phyloP scores from a whole-genome alignment of 2,329 filamentous ascomycete species.

The Leptographium wingfieldii region DNA sequence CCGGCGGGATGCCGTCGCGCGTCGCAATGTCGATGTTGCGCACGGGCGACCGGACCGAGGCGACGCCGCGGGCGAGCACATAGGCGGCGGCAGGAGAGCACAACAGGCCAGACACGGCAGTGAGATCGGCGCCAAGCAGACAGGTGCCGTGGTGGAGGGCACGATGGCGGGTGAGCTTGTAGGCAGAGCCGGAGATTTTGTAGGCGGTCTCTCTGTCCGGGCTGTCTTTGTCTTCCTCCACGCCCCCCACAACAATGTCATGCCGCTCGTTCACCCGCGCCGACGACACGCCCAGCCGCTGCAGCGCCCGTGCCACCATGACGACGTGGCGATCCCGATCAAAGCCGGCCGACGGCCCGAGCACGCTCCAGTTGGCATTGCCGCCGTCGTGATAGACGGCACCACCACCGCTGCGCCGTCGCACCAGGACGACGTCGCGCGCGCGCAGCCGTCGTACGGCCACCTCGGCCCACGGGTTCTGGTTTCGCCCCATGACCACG shows the following conservation, averaged over 20 bases:
- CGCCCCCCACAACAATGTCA: constrained; percentile 66
- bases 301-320: constrained; percentile 82
- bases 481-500: constrained; percentile 86
- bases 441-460: constrained; percentile 51
- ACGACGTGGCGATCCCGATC: constrained; percentile 78
- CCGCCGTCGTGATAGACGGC: constrained; percentile 88
- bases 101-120: constrained; percentile 55
- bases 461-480: constrained; percentile 93
- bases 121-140: constrained; percentile 64
- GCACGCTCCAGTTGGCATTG: constrained; percentile 92
- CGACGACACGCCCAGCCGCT: constrained; percentile 47
- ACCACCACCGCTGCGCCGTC: constrained; percentile 77
- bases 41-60: constrained; percentile 78
- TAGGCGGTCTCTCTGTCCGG: constrained; percentile 9
- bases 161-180: constrained; percentile 72
- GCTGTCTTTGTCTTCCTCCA: too few relatives aligned
- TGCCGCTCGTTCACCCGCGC: constrained; percentile 78
- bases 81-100: constrained; percentile 59
- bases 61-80: constrained; percentile 73
- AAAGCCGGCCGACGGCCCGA: constrained; percentile 64
- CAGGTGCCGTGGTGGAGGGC: constrained; percentile 88
- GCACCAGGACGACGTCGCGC: constrained; percentile 42
- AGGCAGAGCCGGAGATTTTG: constrained; percentile 90
- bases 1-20: constrained; percentile 3
- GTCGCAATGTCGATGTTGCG: constrained; percentile 50